Evolutionary conservation across 148 eudicot genomes (phyloP).

Genomic region (Heliamphora exappendiculata): DNA sequence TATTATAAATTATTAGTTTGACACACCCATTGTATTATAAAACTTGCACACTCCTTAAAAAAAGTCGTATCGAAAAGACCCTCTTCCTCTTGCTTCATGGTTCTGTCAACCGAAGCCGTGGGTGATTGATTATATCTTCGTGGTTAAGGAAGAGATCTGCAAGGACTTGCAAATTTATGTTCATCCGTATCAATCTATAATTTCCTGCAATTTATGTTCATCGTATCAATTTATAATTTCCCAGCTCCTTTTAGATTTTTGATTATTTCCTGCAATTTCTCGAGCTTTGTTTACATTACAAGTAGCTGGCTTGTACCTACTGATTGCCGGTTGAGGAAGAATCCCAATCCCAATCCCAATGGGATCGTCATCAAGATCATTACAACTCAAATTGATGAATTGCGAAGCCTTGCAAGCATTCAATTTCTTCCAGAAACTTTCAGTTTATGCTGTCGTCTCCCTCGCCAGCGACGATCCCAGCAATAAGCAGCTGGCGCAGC

Average conservation of each 20-base stretch:
- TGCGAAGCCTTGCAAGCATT: conserved; percentile 37
- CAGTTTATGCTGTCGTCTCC: conserved; percentile 27
- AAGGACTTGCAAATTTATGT: no score
- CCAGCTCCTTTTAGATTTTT: neutral
- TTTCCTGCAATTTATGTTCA: no score
- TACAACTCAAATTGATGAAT: conserved; percentile 30
- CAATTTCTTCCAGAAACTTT: conserved; percentile 50
- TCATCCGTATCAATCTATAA: no score
- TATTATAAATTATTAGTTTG: no score
- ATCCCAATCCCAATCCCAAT: neutral
- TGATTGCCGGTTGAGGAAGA: neutral
- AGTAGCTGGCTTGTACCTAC: neutral
- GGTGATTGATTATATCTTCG: no score
- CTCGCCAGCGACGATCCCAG: conserved; percentile 22
- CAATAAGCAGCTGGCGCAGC: conserved; percentile 18
- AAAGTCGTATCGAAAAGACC: no score
- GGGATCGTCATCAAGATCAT: conserved; percentile 6
- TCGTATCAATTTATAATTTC: no score
- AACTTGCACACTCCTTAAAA: no score
- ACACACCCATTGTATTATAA: no score
- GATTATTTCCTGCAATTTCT: neutral
- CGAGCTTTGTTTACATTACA: neutral
- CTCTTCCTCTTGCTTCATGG: no score
- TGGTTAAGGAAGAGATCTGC: no score
- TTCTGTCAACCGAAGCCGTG: no score